Base-by-base conservation (phyloP, 2,329 filamentous ascomycete species). In the Colletotrichum sp. region DNA sequence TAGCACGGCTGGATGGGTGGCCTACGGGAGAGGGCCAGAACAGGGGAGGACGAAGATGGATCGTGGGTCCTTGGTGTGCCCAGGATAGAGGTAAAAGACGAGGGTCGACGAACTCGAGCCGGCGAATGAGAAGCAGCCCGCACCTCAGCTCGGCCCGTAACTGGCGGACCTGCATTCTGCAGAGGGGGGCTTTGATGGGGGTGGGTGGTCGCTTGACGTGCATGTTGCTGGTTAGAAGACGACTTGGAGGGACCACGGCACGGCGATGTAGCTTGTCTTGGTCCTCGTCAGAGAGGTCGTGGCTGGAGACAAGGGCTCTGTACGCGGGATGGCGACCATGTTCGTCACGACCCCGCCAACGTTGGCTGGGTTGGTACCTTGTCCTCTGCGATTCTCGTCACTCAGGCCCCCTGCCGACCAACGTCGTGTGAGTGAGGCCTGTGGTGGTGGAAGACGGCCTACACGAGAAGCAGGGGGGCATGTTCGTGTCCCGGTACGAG, bases 11-110 rank as follows among this genome's bases (percentile, higher is more conserved):
- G 70, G 44, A 63, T 57, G 64, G 69, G 39, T 73, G 64, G 59
- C 18, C 74, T 26, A 65, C 59, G 28, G 32, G 28, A 21, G 59
- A 57, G 32, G 52, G 21, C 75, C 65, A 78, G 75, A 72, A 72
- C 71, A 78, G 75, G 78, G 49, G 55, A 71, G 70, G 59, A 62
- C 59, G 65, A 72, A 69, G 66, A 72, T 34, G 34, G 77, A 69
- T 44, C 24, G 44, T 52, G 44, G 44, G 44, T 71, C 66, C 60
- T 66, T 26, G 44, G 21, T 36, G 55, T 32, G 59, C 30, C 30
- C 21, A 21, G 28, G 59, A 62, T 30, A 62, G 59, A 52, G 59
- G 59, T 16, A 18, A 21, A 21, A 15, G 30, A 32, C 28, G 59
- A 62, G 26, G 59, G 59, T 34, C 59, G 34, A 44, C 36, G 67